A percentile compares a stretch with the other conserved stretches of the same genome.
Evolutionary conservation across 2,329 filamentous ascomycete genomes (phyloP).

Genomic region (Ophiostoma sp.): DNA sequence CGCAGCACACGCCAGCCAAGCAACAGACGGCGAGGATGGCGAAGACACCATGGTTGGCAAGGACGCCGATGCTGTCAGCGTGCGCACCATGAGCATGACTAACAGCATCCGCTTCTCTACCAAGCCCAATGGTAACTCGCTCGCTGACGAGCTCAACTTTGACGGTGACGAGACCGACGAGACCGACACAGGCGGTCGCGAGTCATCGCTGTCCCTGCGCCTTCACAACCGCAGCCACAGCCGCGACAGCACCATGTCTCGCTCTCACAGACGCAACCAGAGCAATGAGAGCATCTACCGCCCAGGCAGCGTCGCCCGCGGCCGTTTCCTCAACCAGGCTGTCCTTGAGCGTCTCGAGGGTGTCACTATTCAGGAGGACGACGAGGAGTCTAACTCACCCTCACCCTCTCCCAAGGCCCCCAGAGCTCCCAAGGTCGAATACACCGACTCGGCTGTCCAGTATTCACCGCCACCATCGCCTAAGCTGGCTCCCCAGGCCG

Average conservation of each 20-base stretch:
- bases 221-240: conserved; percentile 44
- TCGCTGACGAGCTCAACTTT: conserved; percentile 88
- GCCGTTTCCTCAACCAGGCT: conserved; percentile 49
- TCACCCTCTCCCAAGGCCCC: conserved; percentile 29
- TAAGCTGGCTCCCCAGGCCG: conserved; percentile 35
- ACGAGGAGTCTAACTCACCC: conserved; percentile 32
- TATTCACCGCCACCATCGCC: conserved; percentile 80
- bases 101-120: conserved; percentile 67
- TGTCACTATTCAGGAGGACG: conserved; percentile 47
- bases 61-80: conserved; percentile 67
- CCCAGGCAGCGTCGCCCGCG: conserved; percentile 50
- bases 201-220: conserved; percentile 52
- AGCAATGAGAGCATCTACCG: conserved; percentile 56
- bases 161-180: conserved; percentile 71
- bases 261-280: conserved; percentile 48
- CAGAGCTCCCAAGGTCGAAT: conserved; percentile 39
- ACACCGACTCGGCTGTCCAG: conserved; percentile 73
- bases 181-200: conserved; percentile 65
- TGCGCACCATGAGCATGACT: conserved; percentile 68
- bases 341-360: conserved; percentile 54
- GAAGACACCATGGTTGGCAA: conserved; percentile 44
- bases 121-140: conserved; percentile 63
- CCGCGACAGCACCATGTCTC: conserved; percentile 50
- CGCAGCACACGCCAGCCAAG: conserved; percentile 43
- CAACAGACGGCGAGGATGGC: conserved; percentile 53